Percentiles rank a stretch among this genome's conserved stretches.
phyloP scores from a whole-genome alignment of 495 filamentous ascomycete species.

The Tuber indicum region DNA sequence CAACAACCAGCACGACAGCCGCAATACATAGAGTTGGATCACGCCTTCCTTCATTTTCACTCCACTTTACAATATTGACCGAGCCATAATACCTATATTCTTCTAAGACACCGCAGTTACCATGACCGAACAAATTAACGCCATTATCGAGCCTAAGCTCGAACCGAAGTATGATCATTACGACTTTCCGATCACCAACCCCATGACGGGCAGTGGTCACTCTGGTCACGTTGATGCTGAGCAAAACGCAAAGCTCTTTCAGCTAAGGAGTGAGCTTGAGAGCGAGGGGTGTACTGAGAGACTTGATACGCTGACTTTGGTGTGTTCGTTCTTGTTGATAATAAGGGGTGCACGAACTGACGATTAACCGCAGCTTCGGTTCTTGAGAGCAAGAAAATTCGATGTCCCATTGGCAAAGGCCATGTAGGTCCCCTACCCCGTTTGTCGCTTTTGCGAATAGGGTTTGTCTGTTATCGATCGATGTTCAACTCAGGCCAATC shows the following conservation, averaged over 20 bases:
- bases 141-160: neutral
- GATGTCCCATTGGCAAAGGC: slow-evolving; percentile 70
- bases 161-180: slow-evolving; percentile 82
- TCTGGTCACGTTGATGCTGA: slow-evolving; percentile 76
- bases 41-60: neutral
- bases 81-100: neutral
- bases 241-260: slow-evolving; percentile 83
- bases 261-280: slow-evolving; percentile 79
- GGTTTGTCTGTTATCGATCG: neutral
- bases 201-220: slow-evolving; percentile 64
- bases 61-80: neutral
- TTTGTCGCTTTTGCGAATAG: too few relatives aligned
- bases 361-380: slow-evolving; percentile 57
- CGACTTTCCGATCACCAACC: slow-evolving; percentile 76
- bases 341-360: neutral
- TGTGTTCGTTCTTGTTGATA: slow-evolving; percentile 41
- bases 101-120: neutral
- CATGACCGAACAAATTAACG: neutral
- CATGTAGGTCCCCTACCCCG: slow-evolving; percentile 12
- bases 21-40: neutral
- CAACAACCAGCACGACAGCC: neutral
- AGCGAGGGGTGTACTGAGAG: slow-evolving; percentile 71
- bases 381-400: slow-evolving; percentile 89
- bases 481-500: neutral
- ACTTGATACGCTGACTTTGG: slow-evolving; percentile 83